Evolutionary conservation across 495 filamentous ascomycete species (phyloP).

Genomic region (Daldinia childiae): DNA sequence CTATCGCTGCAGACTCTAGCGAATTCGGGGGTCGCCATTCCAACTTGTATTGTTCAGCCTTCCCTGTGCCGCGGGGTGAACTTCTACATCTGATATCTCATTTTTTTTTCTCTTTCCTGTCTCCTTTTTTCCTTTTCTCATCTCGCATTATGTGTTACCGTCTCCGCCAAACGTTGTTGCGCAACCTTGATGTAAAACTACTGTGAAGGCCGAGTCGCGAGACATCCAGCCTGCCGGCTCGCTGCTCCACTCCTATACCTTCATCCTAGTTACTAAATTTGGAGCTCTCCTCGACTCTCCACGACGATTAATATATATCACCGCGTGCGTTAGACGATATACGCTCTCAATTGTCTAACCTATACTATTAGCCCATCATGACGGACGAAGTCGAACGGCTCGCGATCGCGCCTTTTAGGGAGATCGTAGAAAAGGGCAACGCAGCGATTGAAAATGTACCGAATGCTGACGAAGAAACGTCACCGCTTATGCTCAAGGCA

Average conservation of each 20-base stretch:
- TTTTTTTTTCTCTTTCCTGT: conserved; percentile 9
- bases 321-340: conserved; percentile 21
- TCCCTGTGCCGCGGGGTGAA: conserved; percentile 39
- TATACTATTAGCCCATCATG: conserved; percentile 31
- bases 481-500: conserved; percentile 52
- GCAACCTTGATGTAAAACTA: conserved; percentile 29
- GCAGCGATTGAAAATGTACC: conserved; percentile 51
- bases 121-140: conserved; percentile 2
- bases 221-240: conserved; percentile 27
- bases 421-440: conserved; percentile 54
- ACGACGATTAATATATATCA: conserved; percentile 10
- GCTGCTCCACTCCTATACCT: conserved; percentile 30
- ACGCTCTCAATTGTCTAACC: conserved; percentile 14
- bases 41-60: conserved; percentile 26
- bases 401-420: conserved; percentile 52
- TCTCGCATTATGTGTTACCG: conserved; percentile 23
- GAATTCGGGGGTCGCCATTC: conserved; percentile 36
- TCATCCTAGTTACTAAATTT: conserved; percentile 21
- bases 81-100: conserved; percentile 26
- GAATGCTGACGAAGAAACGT: conserved; percentile 42
- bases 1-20: conserved; percentile 34
- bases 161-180: conserved; percentile 25
- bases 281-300: conserved; percentile 9
- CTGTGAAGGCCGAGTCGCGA: conserved; percentile 33
- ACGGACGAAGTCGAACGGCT: conserved; percentile 52